Conservation (phyloP, 1,284 basidiomycete species). For the Cryptococcus amylolentus region DNA sequence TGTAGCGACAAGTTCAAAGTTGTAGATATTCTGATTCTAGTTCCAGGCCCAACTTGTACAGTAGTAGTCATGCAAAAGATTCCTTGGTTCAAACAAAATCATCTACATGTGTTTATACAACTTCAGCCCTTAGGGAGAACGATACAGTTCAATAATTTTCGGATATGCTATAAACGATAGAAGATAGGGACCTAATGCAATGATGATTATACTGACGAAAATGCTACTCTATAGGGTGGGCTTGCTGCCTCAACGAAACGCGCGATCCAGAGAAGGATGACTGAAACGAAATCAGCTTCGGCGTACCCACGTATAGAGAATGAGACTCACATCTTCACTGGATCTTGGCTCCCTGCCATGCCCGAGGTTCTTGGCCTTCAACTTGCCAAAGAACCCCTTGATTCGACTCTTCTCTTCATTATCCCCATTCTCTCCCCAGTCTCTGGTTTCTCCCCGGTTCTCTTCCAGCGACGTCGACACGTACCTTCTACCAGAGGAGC, state of each 20-base stretch:
- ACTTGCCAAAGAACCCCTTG: slow-evolving; percentile 29
- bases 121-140: too few species aligned
- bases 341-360: slow-evolving; percentile 5
- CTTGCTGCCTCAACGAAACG: background rate
- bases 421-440: slow-evolving; percentile 11
- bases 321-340: slow-evolving; percentile 20
- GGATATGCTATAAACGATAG: background rate
- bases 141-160: too few species aligned
- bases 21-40: slow-evolving; percentile 6
- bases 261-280: background rate
- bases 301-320: background rate
- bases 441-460: too few species aligned
- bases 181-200: slow-evolving; percentile 2
- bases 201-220: background rate
- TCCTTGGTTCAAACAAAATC: too few species aligned
- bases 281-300: background rate
- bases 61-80: too few species aligned
- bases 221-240: background rate
- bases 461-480: too few species aligned
- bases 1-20: slow-evolving; percentile 33
- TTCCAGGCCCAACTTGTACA: too few species aligned
- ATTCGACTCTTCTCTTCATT: slow-evolving; percentile 16
- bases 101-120: too few species aligned
- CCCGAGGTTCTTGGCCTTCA: slow-evolving; percentile 12
- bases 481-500: too few species aligned